phyloP scores from a whole-genome alignment of 2,329 filamentous ascomycete species.

The Lecanicillium sp. region DNA sequence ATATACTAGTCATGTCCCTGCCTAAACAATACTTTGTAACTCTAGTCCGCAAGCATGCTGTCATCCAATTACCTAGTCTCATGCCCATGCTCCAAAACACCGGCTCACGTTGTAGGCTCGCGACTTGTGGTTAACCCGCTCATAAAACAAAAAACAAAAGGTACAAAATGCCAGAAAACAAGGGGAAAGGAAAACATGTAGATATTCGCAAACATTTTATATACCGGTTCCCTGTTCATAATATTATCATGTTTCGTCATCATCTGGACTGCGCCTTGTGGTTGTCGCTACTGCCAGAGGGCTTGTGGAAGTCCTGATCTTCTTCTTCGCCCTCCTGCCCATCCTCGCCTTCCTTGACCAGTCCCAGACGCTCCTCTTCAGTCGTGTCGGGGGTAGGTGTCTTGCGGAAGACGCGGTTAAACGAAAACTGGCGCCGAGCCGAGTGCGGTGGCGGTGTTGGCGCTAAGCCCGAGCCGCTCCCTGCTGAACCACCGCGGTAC shows the following conservation, averaged over 20 bases:
- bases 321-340: conserved; percentile 11
- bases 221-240: too few relatives aligned
- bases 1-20: too few relatives aligned
- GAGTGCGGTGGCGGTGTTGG: conserved; percentile 56
- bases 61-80: too few relatives aligned
- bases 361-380: conserved; percentile 74
- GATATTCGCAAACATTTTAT: background rate
- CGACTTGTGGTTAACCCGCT: too few relatives aligned
- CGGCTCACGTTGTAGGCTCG: too few relatives aligned
- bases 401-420: conserved; percentile 68
- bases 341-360: conserved; percentile 66
- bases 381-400: conserved; percentile 41
- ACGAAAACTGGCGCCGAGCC: conserved; percentile 78
- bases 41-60: too few relatives aligned
- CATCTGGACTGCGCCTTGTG: background rate
- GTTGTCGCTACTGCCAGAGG: background rate
- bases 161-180: too few relatives aligned
- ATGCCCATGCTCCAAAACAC: too few relatives aligned
- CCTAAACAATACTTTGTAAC: too few relatives aligned
- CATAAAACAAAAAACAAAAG: too few relatives aligned
- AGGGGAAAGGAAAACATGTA: too few relatives aligned
- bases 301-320: conserved; percentile 1
- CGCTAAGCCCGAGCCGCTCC: conserved; percentile 32
- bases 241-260: background rate
- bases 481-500: conserved; percentile 39